phyloP scores from a whole-genome alignment of 139 green algal genomes.

The Yamagishiella unicocca region DNA sequence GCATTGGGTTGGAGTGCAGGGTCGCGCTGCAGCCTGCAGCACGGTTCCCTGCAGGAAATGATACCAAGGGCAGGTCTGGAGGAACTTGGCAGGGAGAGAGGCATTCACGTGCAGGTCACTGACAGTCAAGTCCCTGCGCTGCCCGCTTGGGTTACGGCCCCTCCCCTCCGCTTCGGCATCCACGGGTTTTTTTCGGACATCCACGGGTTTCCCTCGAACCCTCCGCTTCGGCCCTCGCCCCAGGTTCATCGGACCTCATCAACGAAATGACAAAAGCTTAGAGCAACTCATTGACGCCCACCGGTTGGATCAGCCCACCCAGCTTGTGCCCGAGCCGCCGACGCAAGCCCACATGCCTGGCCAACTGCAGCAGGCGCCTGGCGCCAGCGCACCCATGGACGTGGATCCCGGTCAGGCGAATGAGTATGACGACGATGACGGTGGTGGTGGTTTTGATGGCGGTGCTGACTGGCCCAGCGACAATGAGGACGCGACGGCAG shows the following conservation, averaged over 20 bases:
- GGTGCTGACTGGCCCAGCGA: constrained; percentile 30
- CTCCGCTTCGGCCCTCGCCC: too few species aligned
- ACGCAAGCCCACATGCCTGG: constrained; percentile 12
- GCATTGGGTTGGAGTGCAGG: too few species aligned
- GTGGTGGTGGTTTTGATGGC: neutral
- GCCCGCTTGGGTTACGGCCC: too few species aligned
- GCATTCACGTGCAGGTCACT: too few species aligned
- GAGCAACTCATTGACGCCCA: neutral
- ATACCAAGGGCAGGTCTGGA: too few species aligned
- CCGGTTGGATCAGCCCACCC: neutral
- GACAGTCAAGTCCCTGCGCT: too few species aligned
- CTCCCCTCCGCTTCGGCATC: too few species aligned
- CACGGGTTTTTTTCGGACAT: too few species aligned
- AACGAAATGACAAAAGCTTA: neutral
- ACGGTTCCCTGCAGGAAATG: too few species aligned
- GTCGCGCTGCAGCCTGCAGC: too few species aligned
- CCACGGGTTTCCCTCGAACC: too few species aligned
- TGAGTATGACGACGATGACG: constrained; percentile 28
- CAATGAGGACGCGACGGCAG: neutral
- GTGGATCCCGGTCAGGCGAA: neutral
- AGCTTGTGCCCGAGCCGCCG: neutral
- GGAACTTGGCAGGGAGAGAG: too few species aligned
- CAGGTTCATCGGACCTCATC: constrained; percentile 29
- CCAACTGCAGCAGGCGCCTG: neutral
- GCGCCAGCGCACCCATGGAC: neutral